Percentiles rank a stretch among this genome's conserved stretches.
Conservation (phyloP, 495 filamentous ascomycete genomes). For the Neurospora hispaniola region DNA sequence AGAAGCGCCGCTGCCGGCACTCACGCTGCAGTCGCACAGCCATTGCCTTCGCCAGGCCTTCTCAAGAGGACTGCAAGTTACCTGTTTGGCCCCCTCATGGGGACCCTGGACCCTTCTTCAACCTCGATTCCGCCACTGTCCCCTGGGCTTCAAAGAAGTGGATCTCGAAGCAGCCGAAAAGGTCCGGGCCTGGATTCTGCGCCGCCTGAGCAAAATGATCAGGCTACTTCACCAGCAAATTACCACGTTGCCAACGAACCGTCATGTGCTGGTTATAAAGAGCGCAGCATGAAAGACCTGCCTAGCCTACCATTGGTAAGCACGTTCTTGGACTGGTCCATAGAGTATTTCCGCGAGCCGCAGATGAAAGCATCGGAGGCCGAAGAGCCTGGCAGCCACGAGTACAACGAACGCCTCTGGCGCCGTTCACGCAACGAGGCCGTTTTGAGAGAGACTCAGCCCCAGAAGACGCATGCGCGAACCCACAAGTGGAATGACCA, state of each 20-base stretch:
- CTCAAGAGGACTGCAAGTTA: slow-evolving; percentile 45
- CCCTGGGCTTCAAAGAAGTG: slow-evolving; percentile 32
- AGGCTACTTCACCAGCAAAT: slow-evolving; percentile 50
- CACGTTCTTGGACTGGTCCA: slow-evolving; percentile 87
- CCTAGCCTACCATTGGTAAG: slow-evolving; percentile 66
- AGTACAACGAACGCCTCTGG: slow-evolving; percentile 95
- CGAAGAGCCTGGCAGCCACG: slow-evolving; percentile 91
- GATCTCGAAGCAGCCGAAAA: slow-evolving; percentile 31
- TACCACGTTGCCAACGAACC: slow-evolving; percentile 72
- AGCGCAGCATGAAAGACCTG: slow-evolving; percentile 41
- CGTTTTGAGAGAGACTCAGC: slow-evolving; percentile 84
- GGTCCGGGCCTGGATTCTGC: slow-evolving; percentile 51
- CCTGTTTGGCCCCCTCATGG: slow-evolving; percentile 47
- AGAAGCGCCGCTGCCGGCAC: slow-evolving; percentile 32
- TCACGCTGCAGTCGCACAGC: slow-evolving; percentile 27
- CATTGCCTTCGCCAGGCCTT: slow-evolving; percentile 35
- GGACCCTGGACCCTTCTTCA: slow-evolving; percentile 25
- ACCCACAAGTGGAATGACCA: slow-evolving; percentile 74
- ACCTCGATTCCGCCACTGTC: slow-evolving; percentile 22
- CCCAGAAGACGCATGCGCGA: slow-evolving; percentile 77
- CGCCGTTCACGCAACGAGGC: slow-evolving; percentile 83
- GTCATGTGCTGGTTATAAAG: slow-evolving; percentile 58
- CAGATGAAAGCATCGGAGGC: slow-evolving; percentile 96
- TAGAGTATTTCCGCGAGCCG: slow-evolving; percentile 96
- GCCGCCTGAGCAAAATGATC: slow-evolving; percentile 72